Conservation (phyloP, 1,139 yeast species). For the Saccharomyces hybrid region DNA sequence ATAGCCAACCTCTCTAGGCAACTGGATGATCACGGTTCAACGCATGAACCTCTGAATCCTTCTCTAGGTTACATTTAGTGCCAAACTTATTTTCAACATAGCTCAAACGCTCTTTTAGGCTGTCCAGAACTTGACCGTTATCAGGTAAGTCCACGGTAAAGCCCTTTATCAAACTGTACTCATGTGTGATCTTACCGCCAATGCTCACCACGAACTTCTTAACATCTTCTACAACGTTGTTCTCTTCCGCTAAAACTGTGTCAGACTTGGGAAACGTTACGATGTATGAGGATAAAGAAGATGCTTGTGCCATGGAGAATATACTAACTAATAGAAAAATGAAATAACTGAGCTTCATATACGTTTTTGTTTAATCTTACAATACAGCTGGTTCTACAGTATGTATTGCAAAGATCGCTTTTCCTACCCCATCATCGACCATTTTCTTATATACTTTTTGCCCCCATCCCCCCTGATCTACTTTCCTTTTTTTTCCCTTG, state of each 20-base stretch:
- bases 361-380: background rate
- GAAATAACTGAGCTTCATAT: background rate
- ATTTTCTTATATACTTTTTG: background rate
- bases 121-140: constrained; percentile 17
- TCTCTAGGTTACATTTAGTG: constrained; percentile 13
- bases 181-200: constrained; percentile 37
- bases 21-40: background rate
- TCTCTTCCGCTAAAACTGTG: background rate
- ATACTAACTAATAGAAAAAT: background rate
- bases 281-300: background rate
- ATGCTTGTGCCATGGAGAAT: background rate
- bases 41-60: constrained; percentile 22
- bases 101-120: constrained; percentile 20
- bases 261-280: background rate
- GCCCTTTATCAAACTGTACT: constrained; percentile 37
- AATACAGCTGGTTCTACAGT: background rate
- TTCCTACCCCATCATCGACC: background rate
- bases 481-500: background rate
- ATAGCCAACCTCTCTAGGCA: background rate
- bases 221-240: constrained; percentile 7
- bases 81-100: constrained; percentile 22
- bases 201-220: constrained; percentile 25
- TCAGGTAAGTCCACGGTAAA: constrained; percentile 34
- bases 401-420: background rate
- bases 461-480: background rate